A percentile compares a stretch with the other conserved stretches of the same genome.
Evolutionary conservation across 148 eudicot species (phyloP).

Genomic region (Dianthus caryophyllus): DNA sequence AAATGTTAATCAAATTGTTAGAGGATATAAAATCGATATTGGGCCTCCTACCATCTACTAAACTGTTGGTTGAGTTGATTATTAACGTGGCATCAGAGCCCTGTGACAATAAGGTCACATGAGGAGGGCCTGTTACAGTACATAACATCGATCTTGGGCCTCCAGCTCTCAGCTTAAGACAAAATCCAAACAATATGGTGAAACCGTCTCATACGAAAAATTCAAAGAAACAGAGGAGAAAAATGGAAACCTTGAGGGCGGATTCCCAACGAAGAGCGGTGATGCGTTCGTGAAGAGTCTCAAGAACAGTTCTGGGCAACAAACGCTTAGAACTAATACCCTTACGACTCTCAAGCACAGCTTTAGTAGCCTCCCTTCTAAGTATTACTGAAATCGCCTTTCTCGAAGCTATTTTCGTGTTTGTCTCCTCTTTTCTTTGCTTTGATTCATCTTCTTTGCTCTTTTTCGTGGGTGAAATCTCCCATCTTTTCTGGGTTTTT

Average conservation of each 20-base stretch:
- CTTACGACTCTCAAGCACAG: constrained; percentile 78
- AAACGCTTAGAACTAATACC: constrained; percentile 62
- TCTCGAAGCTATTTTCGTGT: constrained; percentile 63
- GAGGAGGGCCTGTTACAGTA: no score
- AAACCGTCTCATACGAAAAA: not conserved
- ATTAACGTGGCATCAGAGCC: no score
- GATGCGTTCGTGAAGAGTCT: constrained; percentile 84
- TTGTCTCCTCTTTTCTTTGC: constrained; percentile 58
- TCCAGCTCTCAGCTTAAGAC: no score
- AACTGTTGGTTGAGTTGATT: no score
- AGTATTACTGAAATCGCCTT: constrained; percentile 78
- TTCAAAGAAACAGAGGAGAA: not conserved
- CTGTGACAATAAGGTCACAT: no score
- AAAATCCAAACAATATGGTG: not conserved
- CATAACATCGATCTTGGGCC: no score
- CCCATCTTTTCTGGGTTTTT: constrained; percentile 18
- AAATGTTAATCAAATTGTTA: no score
- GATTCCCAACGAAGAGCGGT: constrained; percentile 93
- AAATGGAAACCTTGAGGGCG: constrained; percentile 58
- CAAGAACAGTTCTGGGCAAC: constrained; percentile 80
- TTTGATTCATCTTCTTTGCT: constrained; percentile 39
- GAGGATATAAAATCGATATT: no score
- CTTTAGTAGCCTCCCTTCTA: constrained; percentile 86
- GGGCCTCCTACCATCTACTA: no score
- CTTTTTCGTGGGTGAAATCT: constrained; percentile 12